Evolutionary conservation across 225 moss, liverwort and hornwort genomes (phyloP), one percentile per base, ranked within the genome.

Genomic region (Ulota crispa): DNA sequence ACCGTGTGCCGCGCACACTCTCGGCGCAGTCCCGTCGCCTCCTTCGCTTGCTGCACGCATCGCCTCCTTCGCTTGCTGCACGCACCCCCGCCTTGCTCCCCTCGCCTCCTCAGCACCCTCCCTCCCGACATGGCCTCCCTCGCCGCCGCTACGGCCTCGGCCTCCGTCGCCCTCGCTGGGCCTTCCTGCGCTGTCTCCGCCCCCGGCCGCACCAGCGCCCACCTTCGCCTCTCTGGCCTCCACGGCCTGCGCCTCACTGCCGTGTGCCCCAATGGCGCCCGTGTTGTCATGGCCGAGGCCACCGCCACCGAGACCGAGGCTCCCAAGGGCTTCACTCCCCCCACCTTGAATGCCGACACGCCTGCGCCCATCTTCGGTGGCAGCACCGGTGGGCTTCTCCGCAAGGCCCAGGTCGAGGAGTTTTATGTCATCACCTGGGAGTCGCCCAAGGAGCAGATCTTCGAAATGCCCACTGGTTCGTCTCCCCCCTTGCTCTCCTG

Each of bases 391-490:
- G 95, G 95, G 27, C 88, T 95, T 11, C 89, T 95, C 23, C 93
- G 95, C 15, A 93, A 95, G 89, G 95, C 95, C 6, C 95, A 95
- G 86, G 93, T 93, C 26, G 95, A 95, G 92, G 95, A 95, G 89
- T 95, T 95, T 43, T 95, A 95, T 45, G 95, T 95, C 43, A 93
- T 95, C 86, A 95, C 95, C 18, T 95, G 95, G 95, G 95, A 95
- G 3, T 88, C 93, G 1, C 83, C 92, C 7, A 95, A 95, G 93
- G 95, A 95, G 87, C 95, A 95, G 92, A 95, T 95, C 85, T 95
- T 95, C 70, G 95, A 95, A 78, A 74, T 95, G 87, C 95, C 95
- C 1, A 95, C 95, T 10, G 94, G 94, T 84, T 21, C 12, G 74
- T 57, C 14, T 23, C 21, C 10, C 21, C 66, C 26, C 19, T 32